Evolutionary conservation across 2,329 filamentous ascomycete species (phyloP), one percentile per base, ranked within the genome.

Genomic region (Colletotrichum endophyticum): DNA sequence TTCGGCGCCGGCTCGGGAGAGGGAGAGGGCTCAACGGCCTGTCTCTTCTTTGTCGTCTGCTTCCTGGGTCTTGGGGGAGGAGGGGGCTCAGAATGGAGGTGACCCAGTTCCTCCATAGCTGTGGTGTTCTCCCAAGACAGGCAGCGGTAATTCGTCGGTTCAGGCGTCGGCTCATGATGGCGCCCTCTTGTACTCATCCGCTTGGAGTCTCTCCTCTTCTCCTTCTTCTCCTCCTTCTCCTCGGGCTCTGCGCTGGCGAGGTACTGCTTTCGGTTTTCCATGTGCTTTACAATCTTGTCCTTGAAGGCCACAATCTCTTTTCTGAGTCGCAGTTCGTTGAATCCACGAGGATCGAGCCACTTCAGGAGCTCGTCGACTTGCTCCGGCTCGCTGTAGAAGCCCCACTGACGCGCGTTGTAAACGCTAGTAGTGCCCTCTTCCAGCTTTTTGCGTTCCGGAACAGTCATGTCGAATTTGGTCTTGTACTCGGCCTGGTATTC

Each of bases 351-450:
- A 81, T 99, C 96, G 6, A 99, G 90, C 96, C 97, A 99, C 69
- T 91, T 91, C 77, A 99, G 92, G 22, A 99, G 90, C 69, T 91
- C 91, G 77, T 97, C 95, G 7, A 99, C 86, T 49, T 95, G 91
- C 66, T 94, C 92, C 0, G 95, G 92, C 13, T 97, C 94, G 49
- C 96, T 95, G 80, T 95, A 96, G 85, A 95, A 99, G 13, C 95
- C 97, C 96, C 97, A 99, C 84, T 99, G 94, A 15, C 88, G 87
- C 3, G 96, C 95, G 68, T 90, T 93, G 75, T 91, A 92, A 4
- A 99, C 91, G 80, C 93, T 94, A 1, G 95, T 98, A 0, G 90
- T 84, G 8, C 96, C 96, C 86, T 99, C 97, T 84, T 99, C 97
- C 74, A 90, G 88, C 80, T 92, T 91, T 86, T 98, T 98, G 75